Evolutionary conservation across 768 basidiomycete genomes (phyloP).

Genomic region (Coprinopsis sp.): DNA sequence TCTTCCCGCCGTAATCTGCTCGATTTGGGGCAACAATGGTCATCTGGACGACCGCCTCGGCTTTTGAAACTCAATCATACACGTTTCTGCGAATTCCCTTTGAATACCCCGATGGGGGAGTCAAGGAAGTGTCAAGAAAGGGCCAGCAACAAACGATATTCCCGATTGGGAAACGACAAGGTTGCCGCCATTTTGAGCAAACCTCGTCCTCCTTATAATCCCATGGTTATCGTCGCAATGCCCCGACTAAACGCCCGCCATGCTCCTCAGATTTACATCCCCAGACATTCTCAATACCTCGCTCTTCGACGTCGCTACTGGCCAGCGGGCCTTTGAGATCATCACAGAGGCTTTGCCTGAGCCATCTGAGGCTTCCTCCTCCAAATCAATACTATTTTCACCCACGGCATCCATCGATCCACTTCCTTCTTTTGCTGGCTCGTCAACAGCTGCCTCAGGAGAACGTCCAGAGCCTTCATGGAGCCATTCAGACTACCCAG

Average conservation of each 20-base stretch:
- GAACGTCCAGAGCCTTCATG: neutral
- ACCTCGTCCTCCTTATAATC: conserved; percentile 4
- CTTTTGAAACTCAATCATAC: neutral
- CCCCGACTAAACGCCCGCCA: conserved; percentile 19
- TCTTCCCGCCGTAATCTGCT: neutral
- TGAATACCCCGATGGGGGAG: neutral
- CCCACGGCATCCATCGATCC: conserved; percentile 5
- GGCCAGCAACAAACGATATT: conserved; percentile 35
- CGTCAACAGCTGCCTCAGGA: neutral
- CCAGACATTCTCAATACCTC: conserved; percentile 53
- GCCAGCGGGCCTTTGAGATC: conserved; percentile 45
- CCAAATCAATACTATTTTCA: conserved; percentile 11
- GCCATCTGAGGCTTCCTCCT: conserved; percentile 24
- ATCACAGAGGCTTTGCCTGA: conserved; percentile 35
- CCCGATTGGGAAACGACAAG: conserved; percentile 45
- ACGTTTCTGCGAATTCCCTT: neutral
- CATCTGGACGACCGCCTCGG: neutral
- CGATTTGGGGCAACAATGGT: neutral
- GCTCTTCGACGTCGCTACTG: conserved; percentile 50
- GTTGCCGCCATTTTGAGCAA: conserved; percentile 31
- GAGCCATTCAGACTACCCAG: conserved; percentile 12
- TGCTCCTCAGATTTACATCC: conserved; percentile 58
- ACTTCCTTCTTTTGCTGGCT: conserved; percentile 3
- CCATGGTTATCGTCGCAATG: conserved; percentile 6
- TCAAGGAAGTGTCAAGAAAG: conserved; percentile 1